Evolutionary conservation across 306 rosid species (phyloP), one percentile per base, ranked within the genome.

Genomic region (Arachis hypogaea): DNA sequence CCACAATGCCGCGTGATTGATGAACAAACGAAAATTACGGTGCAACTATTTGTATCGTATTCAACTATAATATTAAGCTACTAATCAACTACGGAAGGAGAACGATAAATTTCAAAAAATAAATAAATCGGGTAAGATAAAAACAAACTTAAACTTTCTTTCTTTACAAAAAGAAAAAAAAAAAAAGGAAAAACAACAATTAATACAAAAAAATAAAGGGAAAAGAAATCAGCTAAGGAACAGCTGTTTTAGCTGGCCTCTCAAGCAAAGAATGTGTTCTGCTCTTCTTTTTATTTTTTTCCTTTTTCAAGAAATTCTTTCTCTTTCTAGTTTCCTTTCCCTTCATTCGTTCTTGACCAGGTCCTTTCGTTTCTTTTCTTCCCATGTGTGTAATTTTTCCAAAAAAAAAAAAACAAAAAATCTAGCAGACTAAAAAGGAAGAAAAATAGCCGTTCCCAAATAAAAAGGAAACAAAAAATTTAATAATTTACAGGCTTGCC

Each of bases 401-500:
- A 9, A 33, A 33, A 33, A 33, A 2, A 33, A 30, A 30, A 10
- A 10, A 49, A 52, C 14, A 44, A 85, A 80, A 78, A 67, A 40
- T 64, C 87, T 74, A 82, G 12, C 66, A 65, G 3, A 3, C 78
- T 59, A 68, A 33, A 73, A 54, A 5, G 0, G 18, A 14, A 55
- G 28, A 45, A 51, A 11, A 66, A 59, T 38, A 44, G 4, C 30
- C 52, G 7, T 38, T 58, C 68, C 62, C 2, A 11, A 38, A 30
- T 55, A 28, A 14, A 49, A 58, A 49, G 60, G 43, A 67, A 51
- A 56, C 22, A 8, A 50, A 30, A 30, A 4, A 14, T n/a, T 52
- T 52, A 52, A 52, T 82, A 84, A 84, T 85, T 82, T 85, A 89
- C 86, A 81, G 87, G 33, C 51, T 86, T 88, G 59, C 82, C 86